These are phyloP conservation scores for Botrytis paeoniae DNA, from an alignment of 2,329 filamentous ascomycete genomes.

Conservation along the genomic window DNA sequence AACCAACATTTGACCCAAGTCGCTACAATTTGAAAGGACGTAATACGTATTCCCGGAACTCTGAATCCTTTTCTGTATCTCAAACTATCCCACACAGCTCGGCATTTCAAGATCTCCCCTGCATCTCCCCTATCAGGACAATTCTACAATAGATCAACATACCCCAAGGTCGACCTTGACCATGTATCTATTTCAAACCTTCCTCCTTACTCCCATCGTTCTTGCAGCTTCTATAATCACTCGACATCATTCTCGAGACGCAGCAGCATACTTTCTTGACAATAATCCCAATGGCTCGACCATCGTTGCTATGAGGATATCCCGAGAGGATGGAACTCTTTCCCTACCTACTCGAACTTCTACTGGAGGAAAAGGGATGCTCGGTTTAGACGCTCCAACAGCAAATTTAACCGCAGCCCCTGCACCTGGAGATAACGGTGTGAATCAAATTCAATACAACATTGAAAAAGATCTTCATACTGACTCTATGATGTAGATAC, in stretches of 20 bases:
- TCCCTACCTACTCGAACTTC: constrained; percentile 41
- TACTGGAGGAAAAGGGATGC: constrained; percentile 48
- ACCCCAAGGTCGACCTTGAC: background rate
- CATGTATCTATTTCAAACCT: background rate
- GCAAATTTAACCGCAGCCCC: background rate
- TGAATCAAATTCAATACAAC: background rate
- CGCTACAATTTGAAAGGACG: background rate
- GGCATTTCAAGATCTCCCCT: background rate
- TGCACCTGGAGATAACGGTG: background rate
- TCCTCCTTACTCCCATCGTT: background rate
- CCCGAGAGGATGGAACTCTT: constrained; percentile 45
- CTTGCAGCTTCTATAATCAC: background rate
- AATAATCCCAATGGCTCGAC: constrained; percentile 47
- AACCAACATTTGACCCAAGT: background rate
- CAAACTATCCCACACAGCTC: background rate
- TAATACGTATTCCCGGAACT: background rate
- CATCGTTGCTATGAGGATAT: constrained; percentile 50
- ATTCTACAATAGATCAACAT: background rate
- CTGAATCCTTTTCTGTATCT: background rate
- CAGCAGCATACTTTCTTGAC: constrained; percentile 52
- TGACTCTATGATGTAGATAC: constrained; percentile 41
- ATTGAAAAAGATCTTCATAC: no score
- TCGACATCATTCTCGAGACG: background rate
- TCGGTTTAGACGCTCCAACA: constrained; percentile 38
- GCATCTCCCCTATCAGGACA: background rate